A percentile compares a stretch with the other conserved stretches of the same genome.
Conservation (phyloP, 2,329 filamentous ascomycete genomes). For the Fusarium sp. region DNA sequence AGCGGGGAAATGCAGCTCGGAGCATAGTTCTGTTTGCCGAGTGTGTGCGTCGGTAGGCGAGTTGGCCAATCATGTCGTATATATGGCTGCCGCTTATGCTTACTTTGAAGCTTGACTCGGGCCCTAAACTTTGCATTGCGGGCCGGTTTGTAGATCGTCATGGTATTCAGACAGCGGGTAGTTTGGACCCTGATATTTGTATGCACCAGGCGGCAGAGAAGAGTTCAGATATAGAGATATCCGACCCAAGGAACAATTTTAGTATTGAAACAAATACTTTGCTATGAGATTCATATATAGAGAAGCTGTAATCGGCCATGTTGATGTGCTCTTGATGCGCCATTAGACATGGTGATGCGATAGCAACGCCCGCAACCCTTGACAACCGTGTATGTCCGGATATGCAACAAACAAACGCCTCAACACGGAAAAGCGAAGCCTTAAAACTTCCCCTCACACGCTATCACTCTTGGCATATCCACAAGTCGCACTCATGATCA, state of each 20-base stretch:
- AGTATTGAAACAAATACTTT: rapidly evolving
- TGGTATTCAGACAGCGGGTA: neutral
- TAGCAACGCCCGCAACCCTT: neutral
- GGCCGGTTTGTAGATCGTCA: conserved; percentile 29
- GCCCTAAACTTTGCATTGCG: conserved; percentile 34
- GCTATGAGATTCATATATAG: rapidly evolving
- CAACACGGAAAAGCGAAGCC: conserved; percentile 15
- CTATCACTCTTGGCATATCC: conserved; percentile 36
- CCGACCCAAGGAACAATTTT: neutral
- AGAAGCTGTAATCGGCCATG: rapidly evolving
- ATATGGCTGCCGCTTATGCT: conserved; percentile 5
- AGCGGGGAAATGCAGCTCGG: conserved; percentile 27
- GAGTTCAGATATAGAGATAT: rapidly evolving
- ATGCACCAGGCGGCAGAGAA: neutral
- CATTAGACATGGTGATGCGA: neutral
- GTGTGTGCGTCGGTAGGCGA: neutral
- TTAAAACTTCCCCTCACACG: conserved; percentile 6
- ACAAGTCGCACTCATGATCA: conserved; percentile 37
- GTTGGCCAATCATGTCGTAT: conserved; percentile 1
- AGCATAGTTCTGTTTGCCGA: conserved; percentile 40
- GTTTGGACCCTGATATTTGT: conserved; percentile 17
- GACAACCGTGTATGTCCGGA: neutral
- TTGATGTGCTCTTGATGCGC: neutral
- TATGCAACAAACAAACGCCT: neutral
- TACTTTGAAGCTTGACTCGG: conserved; percentile 21